Base-by-base conservation (phyloP, 306 rosid genomes). In the Sophora flavescens region DNA sequence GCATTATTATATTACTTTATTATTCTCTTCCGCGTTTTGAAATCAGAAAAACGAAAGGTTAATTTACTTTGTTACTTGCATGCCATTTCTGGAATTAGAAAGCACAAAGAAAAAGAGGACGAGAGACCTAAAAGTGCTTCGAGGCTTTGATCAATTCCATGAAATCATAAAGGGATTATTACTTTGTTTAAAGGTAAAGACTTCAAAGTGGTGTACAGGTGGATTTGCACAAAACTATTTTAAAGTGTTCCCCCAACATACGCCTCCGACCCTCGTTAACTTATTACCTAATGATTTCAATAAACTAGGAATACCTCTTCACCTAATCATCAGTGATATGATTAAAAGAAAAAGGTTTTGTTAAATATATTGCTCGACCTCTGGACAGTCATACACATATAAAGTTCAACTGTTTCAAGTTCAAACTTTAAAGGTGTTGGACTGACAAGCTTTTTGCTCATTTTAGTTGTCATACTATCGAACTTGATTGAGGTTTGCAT, bases 101-200 rank as follows among this genome's bases (percentile, higher is more conserved):
- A 39, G 22, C 45, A 60, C 22, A 61, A 60, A 63, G 63, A 16
- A 32, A 33, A 68, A 69, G n/a, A 22, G 18, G 18, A n/a, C 6
- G 33, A 77, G 63, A 18, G 39, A 69, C 63, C 54, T 36, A 22
- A 60, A 78, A 70, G 72, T 78, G 47, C 22, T 26, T 22, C 50
- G 71, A 70, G 42, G 45, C 72, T 50, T 70, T 68, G 70, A 35
- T 22, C n/a, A n/a, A n/a, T 70, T 60, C 35, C 70, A 67, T 15
- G 53, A 68, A 70, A 70, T 70, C 64, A 61, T 78, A 70, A 70
- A 70, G 82, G 6, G 48, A 63, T 80, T 35, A 73, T 80, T 35
- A 22, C 84, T 79, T 53, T 71, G 62, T 30, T 71, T 53, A 72
- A 78, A 78, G 81, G n/a, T 58, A 68, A 61, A 78, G 71, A 17